These are phyloP conservation scores for Candida ascalaphidarum DNA, from an alignment of 805 yeast species.

Conservation along the genomic window DNA sequence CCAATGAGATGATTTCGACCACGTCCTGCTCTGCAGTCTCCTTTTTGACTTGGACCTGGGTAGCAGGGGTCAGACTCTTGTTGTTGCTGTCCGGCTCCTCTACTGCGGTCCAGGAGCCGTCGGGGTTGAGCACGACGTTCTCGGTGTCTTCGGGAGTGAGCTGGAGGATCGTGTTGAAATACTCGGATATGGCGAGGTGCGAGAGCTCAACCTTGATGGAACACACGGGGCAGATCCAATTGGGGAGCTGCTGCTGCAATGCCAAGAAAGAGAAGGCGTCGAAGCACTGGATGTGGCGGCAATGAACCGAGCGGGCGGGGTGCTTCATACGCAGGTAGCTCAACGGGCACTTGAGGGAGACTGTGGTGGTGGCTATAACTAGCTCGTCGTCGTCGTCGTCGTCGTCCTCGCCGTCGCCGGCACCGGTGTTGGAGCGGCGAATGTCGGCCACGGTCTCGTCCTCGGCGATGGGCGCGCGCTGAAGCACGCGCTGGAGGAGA, in stretches of 20 bases:
- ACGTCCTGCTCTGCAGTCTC: background rate
- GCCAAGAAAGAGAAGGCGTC: slow-evolving; percentile 70
- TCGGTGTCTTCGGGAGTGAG: slow-evolving; percentile 49
- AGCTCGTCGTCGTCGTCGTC: slow-evolving; percentile 58
- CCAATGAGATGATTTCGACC: slow-evolving; percentile 40
- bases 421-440: slow-evolving; percentile 7
- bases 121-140: slow-evolving; percentile 54
- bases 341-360: slow-evolving; percentile 73
- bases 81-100: slow-evolving; percentile 4
- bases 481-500: slow-evolving; percentile 13
- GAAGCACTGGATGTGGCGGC: slow-evolving; percentile 82
- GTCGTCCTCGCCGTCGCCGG: too few species aligned
- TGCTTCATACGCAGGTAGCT: slow-evolving; percentile 58
- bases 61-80: background rate
- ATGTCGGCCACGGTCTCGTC: slow-evolving; percentile 44
- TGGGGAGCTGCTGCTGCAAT: slow-evolving; percentile 70
- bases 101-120: slow-evolving; percentile 63
- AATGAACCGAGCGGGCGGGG: slow-evolving; percentile 64
- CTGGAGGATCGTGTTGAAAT: slow-evolving; percentile 52
- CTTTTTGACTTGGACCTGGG: slow-evolving; percentile 1
- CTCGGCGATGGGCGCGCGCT: slow-evolving; percentile 44
- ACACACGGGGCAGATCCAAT: slow-evolving; percentile 89
- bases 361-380: slow-evolving; percentile 53
- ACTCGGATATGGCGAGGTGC: slow-evolving; percentile 69
- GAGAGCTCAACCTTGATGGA: slow-evolving; percentile 40